Evolutionary conservation across 768 basidiomycete genomes (phyloP).

Genomic region (Lentinula raphanica): DNA sequence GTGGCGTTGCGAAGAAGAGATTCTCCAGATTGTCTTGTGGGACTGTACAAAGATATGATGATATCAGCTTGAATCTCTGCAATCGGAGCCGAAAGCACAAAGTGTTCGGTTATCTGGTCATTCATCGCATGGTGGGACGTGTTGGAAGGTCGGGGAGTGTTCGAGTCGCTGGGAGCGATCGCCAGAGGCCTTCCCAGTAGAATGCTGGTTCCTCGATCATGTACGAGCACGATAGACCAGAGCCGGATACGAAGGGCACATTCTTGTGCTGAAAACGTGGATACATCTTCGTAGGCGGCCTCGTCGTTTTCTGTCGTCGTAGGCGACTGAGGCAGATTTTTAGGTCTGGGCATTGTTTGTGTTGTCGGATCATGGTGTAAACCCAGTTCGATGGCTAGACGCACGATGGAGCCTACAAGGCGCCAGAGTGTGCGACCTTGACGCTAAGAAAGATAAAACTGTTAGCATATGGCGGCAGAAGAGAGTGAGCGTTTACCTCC

Average conservation of each 20-base stretch:
- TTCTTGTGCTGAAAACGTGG: slow-evolving; percentile 68
- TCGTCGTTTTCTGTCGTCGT: not conserved
- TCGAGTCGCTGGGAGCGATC: slow-evolving; percentile 78
- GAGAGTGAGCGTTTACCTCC: slow-evolving; percentile 45
- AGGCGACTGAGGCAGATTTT: not conserved
- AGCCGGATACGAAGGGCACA: slow-evolving; percentile 73
- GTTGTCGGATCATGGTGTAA: slow-evolving; percentile 80
- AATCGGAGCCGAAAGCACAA: slow-evolving; percentile 67
- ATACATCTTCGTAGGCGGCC: not conserved
- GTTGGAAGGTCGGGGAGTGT: slow-evolving; percentile 64
- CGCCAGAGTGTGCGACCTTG: slow-evolving; percentile 90
- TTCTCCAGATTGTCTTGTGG: slow-evolving; percentile 64
- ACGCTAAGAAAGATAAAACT: slow-evolving; percentile 43
- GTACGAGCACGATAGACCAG: slow-evolving; percentile 81
- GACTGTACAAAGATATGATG: slow-evolving; percentile 79
- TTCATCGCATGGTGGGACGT: slow-evolving; percentile 14
- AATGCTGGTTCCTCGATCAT: slow-evolving; percentile 85
- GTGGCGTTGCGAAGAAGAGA: slow-evolving; percentile 71
- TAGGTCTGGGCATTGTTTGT: slow-evolving; percentile 33
- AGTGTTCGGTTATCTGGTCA: slow-evolving; percentile 67
- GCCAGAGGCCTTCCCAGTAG: slow-evolving; percentile 81
- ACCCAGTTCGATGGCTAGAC: slow-evolving; percentile 77
- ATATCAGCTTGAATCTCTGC: slow-evolving; percentile 87
- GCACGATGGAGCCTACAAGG: slow-evolving; percentile 78
- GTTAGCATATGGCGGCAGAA: not conserved